Evolutionary conservation across 495 filamentous ascomycete genomes (phyloP).

Genomic region (Aspergillus conjunctus): DNA sequence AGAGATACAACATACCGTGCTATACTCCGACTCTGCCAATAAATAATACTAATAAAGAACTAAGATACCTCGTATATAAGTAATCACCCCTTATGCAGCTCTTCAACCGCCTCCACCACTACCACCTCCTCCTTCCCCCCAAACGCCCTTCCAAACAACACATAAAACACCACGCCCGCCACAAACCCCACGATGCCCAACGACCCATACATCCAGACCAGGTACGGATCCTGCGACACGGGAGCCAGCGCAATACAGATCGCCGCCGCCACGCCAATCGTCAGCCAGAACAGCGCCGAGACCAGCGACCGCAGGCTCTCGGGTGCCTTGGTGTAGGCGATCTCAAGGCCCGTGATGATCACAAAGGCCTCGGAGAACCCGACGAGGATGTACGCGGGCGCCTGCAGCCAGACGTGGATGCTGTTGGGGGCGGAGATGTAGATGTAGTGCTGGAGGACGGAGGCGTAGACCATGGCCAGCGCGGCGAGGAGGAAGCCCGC

Average conservation of each 20-base stretch:
- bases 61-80: no score
- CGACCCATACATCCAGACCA: slow-evolving; percentile 58
- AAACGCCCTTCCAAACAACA: slow-evolving; percentile 17
- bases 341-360: slow-evolving; percentile 55
- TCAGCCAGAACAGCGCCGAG: slow-evolving; percentile 32
- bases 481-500: slow-evolving; percentile 60
- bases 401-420: slow-evolving; percentile 57
- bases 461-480: slow-evolving; percentile 54
- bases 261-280: slow-evolving; percentile 29
- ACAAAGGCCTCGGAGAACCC: slow-evolving; percentile 62
- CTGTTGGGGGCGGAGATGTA: slow-evolving; percentile 42
- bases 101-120: neutral
- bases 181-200: slow-evolving; percentile 25
- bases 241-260: slow-evolving; percentile 35
- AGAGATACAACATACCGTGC: no score
- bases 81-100: no score
- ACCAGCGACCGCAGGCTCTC: slow-evolving; percentile 32
- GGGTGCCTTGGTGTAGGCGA: slow-evolving; percentile 40
- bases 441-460: slow-evolving; percentile 64
- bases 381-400: slow-evolving; percentile 57
- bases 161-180: slow-evolving; percentile 20
- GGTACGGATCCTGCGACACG: slow-evolving; percentile 33
- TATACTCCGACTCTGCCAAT: no score
- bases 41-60: no score
- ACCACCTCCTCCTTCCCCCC: neutral